These are phyloP conservation scores for Coffea canephora DNA, from an alignment of 257 asterid species.

Conservation along the genomic window DNA sequence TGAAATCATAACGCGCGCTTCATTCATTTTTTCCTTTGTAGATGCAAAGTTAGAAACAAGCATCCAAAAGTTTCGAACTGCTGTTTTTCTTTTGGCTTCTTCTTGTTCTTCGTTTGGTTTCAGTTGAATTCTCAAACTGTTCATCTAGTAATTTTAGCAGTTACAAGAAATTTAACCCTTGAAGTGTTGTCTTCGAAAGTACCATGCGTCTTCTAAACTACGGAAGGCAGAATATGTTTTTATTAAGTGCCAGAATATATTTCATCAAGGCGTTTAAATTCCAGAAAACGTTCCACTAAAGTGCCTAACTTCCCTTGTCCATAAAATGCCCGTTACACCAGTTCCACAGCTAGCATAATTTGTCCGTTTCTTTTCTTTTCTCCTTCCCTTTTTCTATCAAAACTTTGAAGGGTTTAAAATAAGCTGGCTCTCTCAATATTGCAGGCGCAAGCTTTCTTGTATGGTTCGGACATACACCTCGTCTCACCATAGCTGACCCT, in stretches of 20 bases:
- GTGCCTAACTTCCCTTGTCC: too few relatives aligned
- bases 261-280: too few relatives aligned
- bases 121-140: background rate
- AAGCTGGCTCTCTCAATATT: background rate
- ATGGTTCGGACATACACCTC: constrained; percentile 84
- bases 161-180: background rate
- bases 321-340: too few relatives aligned
- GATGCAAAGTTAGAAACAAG: background rate
- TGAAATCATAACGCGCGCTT: background rate
- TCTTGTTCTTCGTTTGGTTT: too few relatives aligned
- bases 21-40: background rate
- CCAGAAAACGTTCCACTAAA: too few relatives aligned
- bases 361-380: too few relatives aligned
- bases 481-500: constrained; percentile 78
- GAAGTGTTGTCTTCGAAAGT: background rate
- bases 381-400: too few relatives aligned
- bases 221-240: background rate
- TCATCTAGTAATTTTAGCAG: background rate
- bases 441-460: constrained; percentile 74
- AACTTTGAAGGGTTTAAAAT: background rate
- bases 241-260: too few relatives aligned
- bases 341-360: too few relatives aligned
- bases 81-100: background rate
- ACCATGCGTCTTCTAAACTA: background rate
- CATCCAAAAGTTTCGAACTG: background rate